A percentile compares a stretch with the other conserved stretches of the same genome.
Conservation (phyloP, 140 eudicot genomes). For the Senecio squalidus region DNA sequence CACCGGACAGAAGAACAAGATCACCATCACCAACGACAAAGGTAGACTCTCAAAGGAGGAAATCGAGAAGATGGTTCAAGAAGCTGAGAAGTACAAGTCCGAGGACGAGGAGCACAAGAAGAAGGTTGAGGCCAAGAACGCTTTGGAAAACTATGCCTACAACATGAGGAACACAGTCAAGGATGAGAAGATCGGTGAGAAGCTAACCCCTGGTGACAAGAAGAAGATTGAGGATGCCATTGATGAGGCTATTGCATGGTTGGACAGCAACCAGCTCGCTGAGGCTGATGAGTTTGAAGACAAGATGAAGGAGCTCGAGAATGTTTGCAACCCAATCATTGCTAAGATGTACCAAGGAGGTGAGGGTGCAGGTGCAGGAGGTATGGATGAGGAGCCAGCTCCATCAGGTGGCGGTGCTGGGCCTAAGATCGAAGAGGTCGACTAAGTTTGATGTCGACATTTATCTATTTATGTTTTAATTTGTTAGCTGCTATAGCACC, state of each 20-base stretch:
- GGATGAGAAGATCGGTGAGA: conserved; percentile 61
- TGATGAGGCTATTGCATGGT: conserved; percentile 55
- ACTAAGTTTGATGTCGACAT: conserved; percentile 21
- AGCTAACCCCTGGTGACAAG: conserved; percentile 47
- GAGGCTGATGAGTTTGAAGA: conserved; percentile 63
- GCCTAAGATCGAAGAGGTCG: conserved; percentile 74
- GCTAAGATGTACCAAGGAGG: conserved; percentile 67
- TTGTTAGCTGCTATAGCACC: conserved; percentile 2
- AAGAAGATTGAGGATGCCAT: conserved; percentile 61
- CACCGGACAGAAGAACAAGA: conserved; percentile 64
- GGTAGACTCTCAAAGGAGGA: conserved; percentile 59
- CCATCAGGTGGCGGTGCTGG: conserved; percentile 58
- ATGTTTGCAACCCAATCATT: conserved; percentile 52
- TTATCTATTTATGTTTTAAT: neutral
- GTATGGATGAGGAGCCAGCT: conserved; percentile 50
- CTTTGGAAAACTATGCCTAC: conserved; percentile 53
- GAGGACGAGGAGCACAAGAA: conserved; percentile 67
- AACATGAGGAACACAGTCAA: conserved; percentile 62
- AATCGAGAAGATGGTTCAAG: conserved; percentile 64
- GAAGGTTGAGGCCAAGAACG: conserved; percentile 65
- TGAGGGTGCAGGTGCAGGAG: conserved; percentile 36
- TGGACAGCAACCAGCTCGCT: conserved; percentile 51
- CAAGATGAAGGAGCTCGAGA: conserved; percentile 60
- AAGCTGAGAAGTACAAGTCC: conserved; percentile 61
- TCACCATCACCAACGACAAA: conserved; percentile 60